Conservation (phyloP, 495 filamentous ascomycete species). For the Lophium mytilinum region DNA sequence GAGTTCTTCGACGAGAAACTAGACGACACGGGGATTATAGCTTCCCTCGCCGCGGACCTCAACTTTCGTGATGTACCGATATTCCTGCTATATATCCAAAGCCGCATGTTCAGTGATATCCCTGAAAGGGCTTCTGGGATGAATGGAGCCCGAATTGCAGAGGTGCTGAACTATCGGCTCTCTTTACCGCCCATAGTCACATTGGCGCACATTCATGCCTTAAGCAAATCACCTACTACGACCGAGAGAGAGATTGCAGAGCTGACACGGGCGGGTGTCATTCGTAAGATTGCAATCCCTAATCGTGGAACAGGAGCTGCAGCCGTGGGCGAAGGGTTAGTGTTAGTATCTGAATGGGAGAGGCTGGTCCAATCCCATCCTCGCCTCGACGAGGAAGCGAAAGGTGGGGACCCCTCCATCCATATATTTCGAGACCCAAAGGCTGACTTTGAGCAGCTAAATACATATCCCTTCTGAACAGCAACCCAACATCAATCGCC, state of each 20-base stretch:
- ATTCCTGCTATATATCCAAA: conserved; percentile 53
- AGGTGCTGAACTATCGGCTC: conserved; percentile 59
- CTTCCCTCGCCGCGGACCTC: conserved; percentile 43
- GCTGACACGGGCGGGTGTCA: conserved; percentile 47
- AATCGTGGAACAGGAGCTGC: conserved; percentile 52
- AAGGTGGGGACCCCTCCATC: conserved; percentile 31
- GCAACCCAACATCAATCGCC: conserved; percentile 46
- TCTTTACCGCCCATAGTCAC: conserved; percentile 63
- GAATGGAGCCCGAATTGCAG: conserved; percentile 62
- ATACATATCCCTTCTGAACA: conserved; percentile 48
- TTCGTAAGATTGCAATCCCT: conserved; percentile 61
- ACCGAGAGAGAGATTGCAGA: conserved; percentile 68
- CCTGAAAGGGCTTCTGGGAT: conserved; percentile 58
- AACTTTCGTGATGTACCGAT: conserved; percentile 55
- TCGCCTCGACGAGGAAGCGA: conserved; percentile 42
- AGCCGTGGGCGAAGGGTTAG: conserved; percentile 60
- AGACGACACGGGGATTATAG: conserved; percentile 48
- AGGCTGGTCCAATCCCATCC: conserved; percentile 40
- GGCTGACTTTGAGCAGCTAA: conserved; percentile 33
- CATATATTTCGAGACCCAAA: neutral
- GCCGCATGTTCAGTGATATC: conserved; percentile 60
- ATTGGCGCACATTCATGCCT: conserved; percentile 60
- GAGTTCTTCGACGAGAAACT: conserved; percentile 45
- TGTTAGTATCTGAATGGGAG: conserved; percentile 58
- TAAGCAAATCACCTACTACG: conserved; percentile 56